Base-by-base conservation (phyloP, 345 rosid genomes). In the Ricinus communis region DNA sequence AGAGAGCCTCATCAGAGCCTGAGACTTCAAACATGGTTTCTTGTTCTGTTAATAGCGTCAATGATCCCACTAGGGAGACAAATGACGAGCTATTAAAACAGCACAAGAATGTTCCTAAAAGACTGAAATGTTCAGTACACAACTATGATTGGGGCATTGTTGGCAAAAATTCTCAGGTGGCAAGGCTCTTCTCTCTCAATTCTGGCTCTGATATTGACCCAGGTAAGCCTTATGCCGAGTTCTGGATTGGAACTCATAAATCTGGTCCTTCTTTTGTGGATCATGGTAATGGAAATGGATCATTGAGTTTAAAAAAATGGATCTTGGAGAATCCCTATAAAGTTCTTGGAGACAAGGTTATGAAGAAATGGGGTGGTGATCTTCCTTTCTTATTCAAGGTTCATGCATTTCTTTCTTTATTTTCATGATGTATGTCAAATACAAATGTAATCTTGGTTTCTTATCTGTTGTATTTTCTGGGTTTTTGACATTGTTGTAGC, bases 311-410 rank as follows among this genome's bases (percentile, higher is more conserved):
- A 22, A 79, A 67, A 95, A 82, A 89, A 45, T 90, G 94, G 98
- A 76, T 89, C 79, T 53, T 49, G 52, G 76, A 82, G 72, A 88
- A 93, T 72, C 94, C 99, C 45, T 41, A 74, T 69, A 91, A 33
- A 33, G 38, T 85, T 38, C 90, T 95, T 7, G 98, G 99, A 4
- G 70, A 78, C 8, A 84, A 76, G 83, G 97, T 93, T 77, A 71
- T 92, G 81, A 70, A 80, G 31, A 83, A 83, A 74, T 95, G 98
- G 99, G 98, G 99, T 22, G 84, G 82, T 49, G 93, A 92, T 90
- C 97, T 95, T 53, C 99, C 99, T n/a, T 95, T 90, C 77, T 74
- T 95, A 66, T 92, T 92, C 87, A 95, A 95, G 98, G 99, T 91
- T 75, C 46, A 1, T 24, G 2, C 38, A 12, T 62, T 57, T 58